These are phyloP conservation scores for Phytophthora boehmeriae DNA, from an alignment of 352 stramenopile genomes.

Conservation along the genomic window DNA sequence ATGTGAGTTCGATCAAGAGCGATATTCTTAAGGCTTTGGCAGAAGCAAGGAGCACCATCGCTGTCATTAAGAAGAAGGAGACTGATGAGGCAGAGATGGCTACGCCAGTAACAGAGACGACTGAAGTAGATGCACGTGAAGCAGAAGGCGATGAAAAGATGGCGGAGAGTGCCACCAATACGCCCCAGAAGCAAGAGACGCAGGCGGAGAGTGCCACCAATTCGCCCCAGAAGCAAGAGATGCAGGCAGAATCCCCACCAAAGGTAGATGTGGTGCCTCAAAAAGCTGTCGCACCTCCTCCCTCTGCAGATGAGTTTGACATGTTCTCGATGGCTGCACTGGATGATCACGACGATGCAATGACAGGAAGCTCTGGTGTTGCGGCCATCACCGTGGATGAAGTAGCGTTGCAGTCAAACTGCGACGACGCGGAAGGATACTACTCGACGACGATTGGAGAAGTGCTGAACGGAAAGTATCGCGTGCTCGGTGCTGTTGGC, in stretches of 20 bases:
- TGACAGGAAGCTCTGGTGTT: slow-evolving; percentile 30
- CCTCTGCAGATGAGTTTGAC: slow-evolving; percentile 76
- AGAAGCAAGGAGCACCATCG: slow-evolving; percentile 75
- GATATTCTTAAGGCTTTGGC: slow-evolving; percentile 82
- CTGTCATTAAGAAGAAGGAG: slow-evolving; percentile 61
- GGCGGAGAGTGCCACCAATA: background rate
- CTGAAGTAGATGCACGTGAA: background rate
- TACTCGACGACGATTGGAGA: slow-evolving; percentile 96
- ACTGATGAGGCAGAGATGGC: background rate
- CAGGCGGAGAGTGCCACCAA: background rate
- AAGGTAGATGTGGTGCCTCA: slow-evolving; percentile 12
- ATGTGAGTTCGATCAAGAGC: slow-evolving; percentile 81
- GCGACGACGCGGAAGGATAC: slow-evolving; percentile 98
- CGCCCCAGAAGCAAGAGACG: slow-evolving; percentile 2
- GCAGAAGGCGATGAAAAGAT: background rate
- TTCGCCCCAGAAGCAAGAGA: slow-evolving; percentile 4
- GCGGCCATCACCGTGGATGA: slow-evolving; percentile 46
- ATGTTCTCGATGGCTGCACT: slow-evolving; percentile 88
- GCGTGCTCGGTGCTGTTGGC: slow-evolving; percentile 93
- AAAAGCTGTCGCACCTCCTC: slow-evolving; percentile 7
- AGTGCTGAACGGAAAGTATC: slow-evolving; percentile 91
- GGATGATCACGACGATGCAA: slow-evolving; percentile 58
- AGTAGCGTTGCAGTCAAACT: slow-evolving; percentile 86
- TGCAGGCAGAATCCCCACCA: background rate
- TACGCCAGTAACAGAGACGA: slow-evolving; percentile 10